phyloP scores from a whole-genome alignment of 306 rosid species.

The Vicia villosa region DNA sequence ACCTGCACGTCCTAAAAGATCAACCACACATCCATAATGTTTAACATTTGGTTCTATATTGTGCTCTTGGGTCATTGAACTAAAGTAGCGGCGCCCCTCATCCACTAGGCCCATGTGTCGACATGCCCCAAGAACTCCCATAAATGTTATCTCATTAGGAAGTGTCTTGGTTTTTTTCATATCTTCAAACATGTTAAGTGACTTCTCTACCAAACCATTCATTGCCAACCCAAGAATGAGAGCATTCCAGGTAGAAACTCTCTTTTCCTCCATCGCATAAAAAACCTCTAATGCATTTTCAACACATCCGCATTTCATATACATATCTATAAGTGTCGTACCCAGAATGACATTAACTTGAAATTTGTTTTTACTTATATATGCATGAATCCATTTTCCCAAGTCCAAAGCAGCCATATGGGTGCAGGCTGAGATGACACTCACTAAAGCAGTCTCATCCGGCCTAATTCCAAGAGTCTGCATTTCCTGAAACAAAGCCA shows the following conservation, averaged over 20 bases:
- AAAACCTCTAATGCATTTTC: constrained; percentile 68
- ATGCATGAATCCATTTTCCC: constrained; percentile 82
- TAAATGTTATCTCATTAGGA: constrained; percentile 86
- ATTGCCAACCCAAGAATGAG: constrained; percentile 77
- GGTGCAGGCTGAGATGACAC: constrained; percentile 75
- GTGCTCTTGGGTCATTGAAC: constrained; percentile 63
- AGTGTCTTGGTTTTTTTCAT: constrained; percentile 51
- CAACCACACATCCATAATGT: constrained; percentile 89
- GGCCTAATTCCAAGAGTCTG: constrained; percentile 62
- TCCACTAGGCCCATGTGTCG: constrained; percentile 85
- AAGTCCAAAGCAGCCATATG: constrained; percentile 68
- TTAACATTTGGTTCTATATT: constrained; percentile 70
- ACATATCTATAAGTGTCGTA: constrained; percentile 47
- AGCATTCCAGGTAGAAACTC: constrained; percentile 86
- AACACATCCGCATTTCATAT: constrained; percentile 80
- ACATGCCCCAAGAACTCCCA: constrained; percentile 87
- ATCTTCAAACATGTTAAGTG: constrained; percentile 60
- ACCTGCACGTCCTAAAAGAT: constrained; percentile 87
- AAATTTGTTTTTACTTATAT: constrained; percentile 48
- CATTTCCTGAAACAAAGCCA: constrained; percentile 70
- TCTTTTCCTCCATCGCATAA: constrained; percentile 55
- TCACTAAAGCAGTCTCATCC: constrained; percentile 68
- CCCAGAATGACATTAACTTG: constrained; percentile 39
- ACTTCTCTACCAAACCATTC: constrained; percentile 68
- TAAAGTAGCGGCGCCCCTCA: constrained; percentile 69